Conservation (phyloP, 768 basidiomycete genomes). For the Sarcodon aspratus region DNA sequence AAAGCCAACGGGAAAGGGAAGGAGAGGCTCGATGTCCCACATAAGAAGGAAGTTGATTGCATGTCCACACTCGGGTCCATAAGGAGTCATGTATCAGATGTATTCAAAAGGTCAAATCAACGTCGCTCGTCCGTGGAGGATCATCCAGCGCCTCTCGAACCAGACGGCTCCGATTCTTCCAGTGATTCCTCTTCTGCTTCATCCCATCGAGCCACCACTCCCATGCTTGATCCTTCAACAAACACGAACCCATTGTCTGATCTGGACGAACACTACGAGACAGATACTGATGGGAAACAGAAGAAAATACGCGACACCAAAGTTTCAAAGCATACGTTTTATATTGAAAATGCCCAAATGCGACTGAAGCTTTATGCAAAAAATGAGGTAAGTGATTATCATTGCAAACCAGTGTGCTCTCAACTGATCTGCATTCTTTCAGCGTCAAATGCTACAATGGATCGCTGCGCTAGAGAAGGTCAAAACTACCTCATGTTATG, state of each 20-base stretch:
- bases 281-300: constrained; percentile 25
- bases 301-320: constrained; percentile 40
- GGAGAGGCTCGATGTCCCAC: not conserved
- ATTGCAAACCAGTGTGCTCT: not conserved
- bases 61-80: constrained; percentile 38
- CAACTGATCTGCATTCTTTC: constrained; percentile 2
- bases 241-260: constrained; percentile 46
- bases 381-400: constrained; percentile 50
- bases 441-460: constrained; percentile 97
- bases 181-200: constrained; percentile 16
- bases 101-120: constrained; percentile 22
- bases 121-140: not conserved
- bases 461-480: constrained; percentile 84
- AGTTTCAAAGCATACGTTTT: constrained; percentile 91
- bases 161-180: constrained; percentile 25
- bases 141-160: constrained; percentile 8
- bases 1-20: constrained; percentile 5
- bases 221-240: constrained; percentile 79
- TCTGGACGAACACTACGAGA: constrained; percentile 14
- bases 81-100: constrained; percentile 31
- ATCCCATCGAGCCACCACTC: constrained; percentile 16
- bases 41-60: not conserved
- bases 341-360: constrained; percentile 85
- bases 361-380: constrained; percentile 77
- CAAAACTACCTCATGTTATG: constrained; percentile 67